These are phyloP conservation scores for Diplotaxis tenuifolia DNA, from an alignment of 345 rosid genomes.

Conservation along the genomic window DNA sequence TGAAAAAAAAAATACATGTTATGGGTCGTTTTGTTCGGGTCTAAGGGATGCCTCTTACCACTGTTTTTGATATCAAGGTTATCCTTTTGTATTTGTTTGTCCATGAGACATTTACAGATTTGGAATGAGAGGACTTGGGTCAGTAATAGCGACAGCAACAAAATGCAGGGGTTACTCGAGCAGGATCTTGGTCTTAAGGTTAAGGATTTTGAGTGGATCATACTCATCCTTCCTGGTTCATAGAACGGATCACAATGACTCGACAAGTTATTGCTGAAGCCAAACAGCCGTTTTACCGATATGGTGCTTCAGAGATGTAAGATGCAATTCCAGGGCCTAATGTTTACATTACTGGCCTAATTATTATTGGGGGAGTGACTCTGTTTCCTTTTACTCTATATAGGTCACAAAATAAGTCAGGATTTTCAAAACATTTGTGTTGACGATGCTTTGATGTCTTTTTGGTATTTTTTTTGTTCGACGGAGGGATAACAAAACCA, in stretches of 20 bases:
- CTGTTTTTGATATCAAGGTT: too few species aligned
- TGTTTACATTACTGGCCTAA: conserved; percentile 80
- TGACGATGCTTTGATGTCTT: conserved; percentile 10
- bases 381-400: conserved; percentile 87
- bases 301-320: conserved; percentile 69
- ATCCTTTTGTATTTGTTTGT: too few species aligned
- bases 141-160: conserved; percentile 23
- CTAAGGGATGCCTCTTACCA: neutral
- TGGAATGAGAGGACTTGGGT: conserved; percentile 79
- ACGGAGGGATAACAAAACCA: conserved; percentile 98
- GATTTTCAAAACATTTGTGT: neutral
- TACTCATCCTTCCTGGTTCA: neutral
- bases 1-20: too few species aligned
- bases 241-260: neutral
- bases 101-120: conserved; percentile 29
- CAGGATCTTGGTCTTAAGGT: conserved; percentile 35
- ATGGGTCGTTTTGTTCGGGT: too few species aligned
- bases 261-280: neutral
- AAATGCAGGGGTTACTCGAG: conserved; percentile 45
- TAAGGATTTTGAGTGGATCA: neutral
- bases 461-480: neutral
- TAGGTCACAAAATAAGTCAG: conserved; percentile 43
- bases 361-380: conserved; percentile 94
- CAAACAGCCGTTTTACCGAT: too few species aligned
- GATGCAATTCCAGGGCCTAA: conserved; percentile 84